Conservation (phyloP, 1,284 basidiomycete species). For the Caloboletus inedulis region DNA sequence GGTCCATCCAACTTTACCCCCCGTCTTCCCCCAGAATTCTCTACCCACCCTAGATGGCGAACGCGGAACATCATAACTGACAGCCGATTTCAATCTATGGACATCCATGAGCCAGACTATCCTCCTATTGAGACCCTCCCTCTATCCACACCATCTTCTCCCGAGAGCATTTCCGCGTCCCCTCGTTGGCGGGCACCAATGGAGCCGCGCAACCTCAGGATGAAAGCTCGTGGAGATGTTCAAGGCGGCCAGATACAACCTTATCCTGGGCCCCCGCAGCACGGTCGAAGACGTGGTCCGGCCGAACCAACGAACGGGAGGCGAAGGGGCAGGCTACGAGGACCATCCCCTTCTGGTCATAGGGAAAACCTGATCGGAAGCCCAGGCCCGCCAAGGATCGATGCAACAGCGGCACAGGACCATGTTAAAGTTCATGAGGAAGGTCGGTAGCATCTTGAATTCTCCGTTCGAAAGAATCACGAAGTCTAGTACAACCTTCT, state of each 20-base stretch:
- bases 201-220: conserved; percentile 7
- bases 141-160: conserved; percentile 10
- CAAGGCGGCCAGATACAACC: background rate
- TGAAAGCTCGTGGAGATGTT: background rate
- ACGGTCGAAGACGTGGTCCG: conserved; percentile 5
- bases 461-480: background rate
- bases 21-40: background rate
- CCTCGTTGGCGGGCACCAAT: conserved; percentile 7
- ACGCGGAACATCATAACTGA: conserved; percentile 1
- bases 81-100: background rate
- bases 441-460: background rate
- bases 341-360: background rate
- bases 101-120: conserved; percentile 6
- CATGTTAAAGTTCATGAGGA: background rate
- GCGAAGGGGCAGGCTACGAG: background rate
- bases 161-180: conserved; percentile 2
- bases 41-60: conserved; percentile 23
- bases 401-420: background rate
- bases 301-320: conserved; percentile 3
- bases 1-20: conserved; percentile 1
- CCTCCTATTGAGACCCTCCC: conserved; percentile 23
- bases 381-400: background rate
- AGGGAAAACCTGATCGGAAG: background rate
- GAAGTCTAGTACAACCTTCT: conserved; percentile 2
- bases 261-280: background rate